Percentiles rank a stretch among this genome's conserved stretches.
These are phyloP conservation scores for Periconia digitata DNA, from an alignment of 2,329 filamentous ascomycete species.

Conservation along the genomic window DNA sequence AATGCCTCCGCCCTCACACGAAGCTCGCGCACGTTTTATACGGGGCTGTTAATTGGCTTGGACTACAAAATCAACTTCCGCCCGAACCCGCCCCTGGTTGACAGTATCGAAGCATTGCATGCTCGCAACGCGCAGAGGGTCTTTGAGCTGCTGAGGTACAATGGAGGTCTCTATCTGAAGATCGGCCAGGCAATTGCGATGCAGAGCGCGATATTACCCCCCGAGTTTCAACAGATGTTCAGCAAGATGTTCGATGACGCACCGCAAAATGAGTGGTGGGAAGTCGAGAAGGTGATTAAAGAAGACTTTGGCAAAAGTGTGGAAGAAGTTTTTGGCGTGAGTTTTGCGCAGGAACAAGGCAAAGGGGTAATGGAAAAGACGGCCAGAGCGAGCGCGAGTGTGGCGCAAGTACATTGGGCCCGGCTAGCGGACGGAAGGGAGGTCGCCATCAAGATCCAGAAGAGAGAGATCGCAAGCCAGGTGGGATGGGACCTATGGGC, in stretches of 20 bases:
- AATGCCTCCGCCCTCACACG: conserved; percentile 80
- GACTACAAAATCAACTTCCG: conserved; percentile 99
- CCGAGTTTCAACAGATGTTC: conserved; percentile 97
- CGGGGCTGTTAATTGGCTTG: conserved; percentile 76
- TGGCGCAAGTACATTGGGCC: conserved; percentile 97
- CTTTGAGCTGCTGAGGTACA: conserved; percentile 77
- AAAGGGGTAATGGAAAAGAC: conserved; percentile 71
- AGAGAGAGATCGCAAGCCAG: conserved; percentile 87
- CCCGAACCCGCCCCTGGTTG: conserved; percentile 71
- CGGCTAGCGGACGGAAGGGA: conserved; percentile 81
- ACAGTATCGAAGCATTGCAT: conserved; percentile 77
- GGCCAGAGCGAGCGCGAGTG: conserved; percentile 80
- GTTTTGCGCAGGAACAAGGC: conserved; percentile 67
- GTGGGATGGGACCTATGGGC: conserved; percentile 95
- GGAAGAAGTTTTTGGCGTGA: conserved; percentile 91
- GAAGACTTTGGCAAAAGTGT: conserved; percentile 83
- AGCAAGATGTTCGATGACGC: conserved; percentile 96
- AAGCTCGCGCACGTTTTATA: conserved; percentile 77
- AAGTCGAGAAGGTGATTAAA: conserved; percentile 80
- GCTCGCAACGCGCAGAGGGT: conserved; percentile 79
- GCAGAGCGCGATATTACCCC: conserved; percentile 91
- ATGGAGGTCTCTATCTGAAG: conserved; percentile 94
- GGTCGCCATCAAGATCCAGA: conserved; percentile 95
- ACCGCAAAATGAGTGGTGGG: conserved; percentile 85
- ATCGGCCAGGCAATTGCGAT: conserved; percentile 98